Conservation (phyloP, 106 monocot genomes). For the Xerophyta viscosa region DNA sequence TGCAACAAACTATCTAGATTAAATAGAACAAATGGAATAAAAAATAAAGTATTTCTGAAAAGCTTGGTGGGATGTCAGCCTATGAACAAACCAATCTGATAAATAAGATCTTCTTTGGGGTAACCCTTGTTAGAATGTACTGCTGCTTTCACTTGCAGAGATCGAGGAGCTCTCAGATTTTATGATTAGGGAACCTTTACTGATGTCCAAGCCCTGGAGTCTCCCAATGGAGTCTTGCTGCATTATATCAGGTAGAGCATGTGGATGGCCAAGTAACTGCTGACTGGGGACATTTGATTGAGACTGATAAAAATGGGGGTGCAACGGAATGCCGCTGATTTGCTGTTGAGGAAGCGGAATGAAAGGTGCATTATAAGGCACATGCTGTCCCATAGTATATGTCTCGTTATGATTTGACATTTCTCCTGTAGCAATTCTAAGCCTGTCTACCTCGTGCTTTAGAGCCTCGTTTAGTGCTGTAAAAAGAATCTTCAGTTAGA, state of each 20-base stretch:
- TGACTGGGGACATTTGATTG: constrained; percentile 19
- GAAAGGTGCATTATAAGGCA: constrained; percentile 36
- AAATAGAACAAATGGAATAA: too few relatives aligned
- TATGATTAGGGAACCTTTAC: constrained; percentile 34
- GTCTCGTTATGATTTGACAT: constrained; percentile 20
- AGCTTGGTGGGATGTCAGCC: constrained; percentile 31
- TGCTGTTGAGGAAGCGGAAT: constrained; percentile 29
- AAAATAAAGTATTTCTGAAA: too few relatives aligned
- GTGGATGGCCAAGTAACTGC: constrained; percentile 28
- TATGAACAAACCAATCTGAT: constrained; percentile 46
- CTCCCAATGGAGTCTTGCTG: constrained; percentile 67
- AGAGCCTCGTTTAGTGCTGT: constrained; percentile 88
- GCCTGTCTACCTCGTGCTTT: constrained; percentile 83
- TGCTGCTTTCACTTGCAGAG: constrained; percentile 85
- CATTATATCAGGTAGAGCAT: constrained; percentile 40
- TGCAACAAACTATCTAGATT: too few relatives aligned
- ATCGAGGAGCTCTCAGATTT: constrained; percentile 68
- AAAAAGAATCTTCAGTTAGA: neutral
- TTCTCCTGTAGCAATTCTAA: constrained; percentile 81
- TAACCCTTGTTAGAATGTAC: constrained; percentile 39
- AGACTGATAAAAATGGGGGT: constrained; percentile 19
- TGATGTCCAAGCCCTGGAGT: constrained; percentile 66
- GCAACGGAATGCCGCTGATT: constrained; percentile 14
- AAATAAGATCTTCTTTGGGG: constrained; percentile 1
- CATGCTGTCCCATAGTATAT: constrained; percentile 33